phyloP scores from a whole-genome alignment of 441 rosid species.

The Arabidopsis hybrid region DNA sequence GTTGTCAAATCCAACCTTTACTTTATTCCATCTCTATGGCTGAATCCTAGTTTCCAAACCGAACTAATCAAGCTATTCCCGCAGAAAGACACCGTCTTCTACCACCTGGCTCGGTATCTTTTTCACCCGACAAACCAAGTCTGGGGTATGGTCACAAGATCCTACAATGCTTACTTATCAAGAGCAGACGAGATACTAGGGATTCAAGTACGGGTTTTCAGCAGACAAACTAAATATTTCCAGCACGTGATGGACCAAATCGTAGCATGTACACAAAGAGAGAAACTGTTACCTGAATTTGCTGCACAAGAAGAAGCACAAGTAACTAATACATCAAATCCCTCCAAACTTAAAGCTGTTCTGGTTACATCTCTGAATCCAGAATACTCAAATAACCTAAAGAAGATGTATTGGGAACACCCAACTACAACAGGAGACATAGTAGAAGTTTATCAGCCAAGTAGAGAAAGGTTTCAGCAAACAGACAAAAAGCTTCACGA shows the following conservation, averaged over 20 bases:
- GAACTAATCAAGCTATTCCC: slow-evolving; percentile 62
- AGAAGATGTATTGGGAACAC: slow-evolving; percentile 69
- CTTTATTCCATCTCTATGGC: slow-evolving; percentile 70
- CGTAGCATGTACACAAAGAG: slow-evolving; percentile 56
- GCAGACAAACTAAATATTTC: slow-evolving; percentile 52
- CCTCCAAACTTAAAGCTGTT: slow-evolving; percentile 56
- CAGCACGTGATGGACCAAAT: slow-evolving; percentile 70
- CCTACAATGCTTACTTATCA: slow-evolving; percentile 61
- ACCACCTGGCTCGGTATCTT: slow-evolving; percentile 67
- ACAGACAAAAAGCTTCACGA: slow-evolving; percentile 65
- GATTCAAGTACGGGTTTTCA: slow-evolving; percentile 65
- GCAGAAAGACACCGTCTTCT: slow-evolving; percentile 64
- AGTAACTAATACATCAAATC: slow-evolving; percentile 30
- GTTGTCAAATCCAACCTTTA: slow-evolving; percentile 70
- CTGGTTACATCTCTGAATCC: slow-evolving; percentile 61
- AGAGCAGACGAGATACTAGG: slow-evolving; percentile 74
- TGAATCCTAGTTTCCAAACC: slow-evolving; percentile 57
- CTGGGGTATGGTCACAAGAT: slow-evolving; percentile 81
- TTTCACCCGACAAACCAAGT: slow-evolving; percentile 75
- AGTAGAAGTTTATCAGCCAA: slow-evolving; percentile 69
- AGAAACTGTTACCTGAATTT: slow-evolving; percentile 63
- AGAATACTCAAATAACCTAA: slow-evolving; percentile 60
- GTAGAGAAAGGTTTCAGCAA: slow-evolving; percentile 72
- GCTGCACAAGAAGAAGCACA: slow-evolving; percentile 30
- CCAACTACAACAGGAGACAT: slow-evolving; percentile 64